Conservation (phyloP, 805 yeast genomes). For the Nakazawaea pomicola region DNA sequence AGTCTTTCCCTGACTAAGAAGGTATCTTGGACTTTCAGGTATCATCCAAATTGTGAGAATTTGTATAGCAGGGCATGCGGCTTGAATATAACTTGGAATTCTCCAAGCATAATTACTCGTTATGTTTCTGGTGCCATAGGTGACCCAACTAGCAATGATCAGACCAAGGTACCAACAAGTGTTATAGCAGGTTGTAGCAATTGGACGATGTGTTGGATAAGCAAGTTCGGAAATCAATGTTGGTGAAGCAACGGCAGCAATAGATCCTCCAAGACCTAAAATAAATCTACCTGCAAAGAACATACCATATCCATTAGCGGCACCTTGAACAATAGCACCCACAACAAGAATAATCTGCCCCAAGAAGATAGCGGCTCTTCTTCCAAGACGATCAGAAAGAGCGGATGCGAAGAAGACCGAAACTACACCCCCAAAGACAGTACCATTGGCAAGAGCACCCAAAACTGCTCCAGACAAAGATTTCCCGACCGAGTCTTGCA, state of each 20-base stretch:
- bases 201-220: slow-evolving; percentile 34
- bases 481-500: slow-evolving; percentile 33
- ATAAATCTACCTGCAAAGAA: slow-evolving; percentile 37
- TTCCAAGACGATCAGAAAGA: slow-evolving; percentile 35
- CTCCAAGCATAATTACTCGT: slow-evolving; percentile 8
- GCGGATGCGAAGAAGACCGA: slow-evolving; percentile 24
- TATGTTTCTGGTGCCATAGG: slow-evolving; percentile 35
- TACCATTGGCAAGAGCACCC: slow-evolving; percentile 37
- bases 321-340: slow-evolving; percentile 12
- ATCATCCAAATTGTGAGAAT: slow-evolving; percentile 26
- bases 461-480: slow-evolving; percentile 35
- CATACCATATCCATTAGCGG: slow-evolving; percentile 20
- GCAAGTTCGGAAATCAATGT: slow-evolving; percentile 41
- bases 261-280: slow-evolving; percentile 36
- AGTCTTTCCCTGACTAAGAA: slow-evolving; percentile 30
- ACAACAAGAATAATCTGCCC: slow-evolving; percentile 6
- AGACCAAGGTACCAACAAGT: slow-evolving; percentile 51
- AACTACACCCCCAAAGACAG: slow-evolving; percentile 33
- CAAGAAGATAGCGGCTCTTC: slow-evolving; percentile 22
- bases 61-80: slow-evolving; percentile 29
- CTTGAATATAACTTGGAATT: slow-evolving; percentile 35
- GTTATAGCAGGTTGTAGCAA: slow-evolving; percentile 37
- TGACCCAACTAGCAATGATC: slow-evolving; percentile 46
- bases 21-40: slow-evolving; percentile 48
- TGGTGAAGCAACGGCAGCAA: slow-evolving; percentile 36